A percentile compares a stretch with the other conserved stretches of the same genome.
Evolutionary conservation across 2,329 filamentous ascomycete genomes (phyloP).

Genomic region (Cyclaneusma minus): DNA sequence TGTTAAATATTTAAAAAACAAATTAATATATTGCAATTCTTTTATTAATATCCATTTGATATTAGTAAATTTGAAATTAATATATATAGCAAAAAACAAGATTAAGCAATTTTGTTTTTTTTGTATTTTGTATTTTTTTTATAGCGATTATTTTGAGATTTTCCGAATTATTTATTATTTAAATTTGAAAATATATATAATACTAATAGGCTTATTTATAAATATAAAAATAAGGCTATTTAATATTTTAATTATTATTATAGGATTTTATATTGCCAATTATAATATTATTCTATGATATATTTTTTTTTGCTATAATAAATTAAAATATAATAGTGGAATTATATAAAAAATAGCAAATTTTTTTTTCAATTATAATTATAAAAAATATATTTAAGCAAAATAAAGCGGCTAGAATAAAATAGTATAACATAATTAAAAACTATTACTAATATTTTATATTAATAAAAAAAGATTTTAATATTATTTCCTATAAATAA

Average conservation of each 20-base stretch:
- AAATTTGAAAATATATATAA: background rate
- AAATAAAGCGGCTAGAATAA: too few relatives aligned
- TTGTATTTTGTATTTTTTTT: background rate
- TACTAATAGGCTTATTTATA: constrained; percentile 1
- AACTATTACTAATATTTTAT: too few relatives aligned
- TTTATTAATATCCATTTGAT: constrained; percentile 1
- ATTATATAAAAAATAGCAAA: constrained; percentile 1
- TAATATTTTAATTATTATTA: constrained; percentile 1
- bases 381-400: too few relatives aligned
- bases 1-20: constrained; percentile 1
- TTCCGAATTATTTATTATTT: background rate
- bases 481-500: too few relatives aligned
- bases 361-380: constrained; percentile 1
- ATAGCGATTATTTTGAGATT: background rate
- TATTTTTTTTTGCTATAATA: background rate
- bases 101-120: background rate
- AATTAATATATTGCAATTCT: constrained; percentile 1
- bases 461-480: too few relatives aligned
- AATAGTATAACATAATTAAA: too few relatives aligned
- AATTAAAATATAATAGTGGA: background rate
- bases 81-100: constrained; percentile 1
- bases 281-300: constrained; percentile 1
- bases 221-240: constrained; percentile 1
- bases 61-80: constrained; percentile 1
- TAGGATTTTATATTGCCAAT: background rate